These are phyloP conservation scores for Entrophospora sp. DNA, from an alignment of 192 early-diverging fungal genomes.

Conservation along the genomic window DNA sequence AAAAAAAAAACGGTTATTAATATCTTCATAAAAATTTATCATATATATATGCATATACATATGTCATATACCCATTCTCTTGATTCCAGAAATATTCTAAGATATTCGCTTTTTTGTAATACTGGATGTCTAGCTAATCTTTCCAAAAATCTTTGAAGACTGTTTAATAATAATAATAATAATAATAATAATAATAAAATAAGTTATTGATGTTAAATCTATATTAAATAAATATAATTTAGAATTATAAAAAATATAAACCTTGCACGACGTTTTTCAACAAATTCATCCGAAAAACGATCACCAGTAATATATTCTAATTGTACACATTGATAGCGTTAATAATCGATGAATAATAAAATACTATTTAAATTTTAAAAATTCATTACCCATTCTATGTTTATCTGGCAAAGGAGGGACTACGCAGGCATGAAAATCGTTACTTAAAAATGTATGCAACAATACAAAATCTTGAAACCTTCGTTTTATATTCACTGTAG, in stretches of 20 bases:
- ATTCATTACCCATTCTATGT: constrained; percentile 75
- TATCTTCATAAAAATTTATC: neutral
- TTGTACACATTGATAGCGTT: too few species aligned
- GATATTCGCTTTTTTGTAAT: constrained; percentile 57
- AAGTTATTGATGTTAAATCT: too few species aligned
- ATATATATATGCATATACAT: neutral
- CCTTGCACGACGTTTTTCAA: constrained; percentile 63
- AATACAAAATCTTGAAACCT: constrained; percentile 94
- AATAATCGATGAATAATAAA: neutral
- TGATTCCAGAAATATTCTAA: constrained; percentile 78
- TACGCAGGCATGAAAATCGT: constrained; percentile 73
- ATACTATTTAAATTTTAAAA: neutral
- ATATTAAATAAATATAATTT: neutral
- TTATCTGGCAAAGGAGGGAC: constrained; percentile 87
- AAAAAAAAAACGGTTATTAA: neutral
- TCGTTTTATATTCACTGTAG: constrained; percentile 63
- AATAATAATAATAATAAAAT: neutral
- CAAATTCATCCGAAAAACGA: constrained; percentile 87
- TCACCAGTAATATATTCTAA: constrained; percentile 92
- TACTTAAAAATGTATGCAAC: constrained; percentile 65
- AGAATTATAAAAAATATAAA: constrained; percentile 2
- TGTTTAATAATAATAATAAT: constrained; percentile 21
- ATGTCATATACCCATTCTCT: constrained; percentile 53
- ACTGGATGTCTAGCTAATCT: constrained; percentile 75
- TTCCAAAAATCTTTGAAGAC: constrained; percentile 78